Base-by-base conservation (phyloP, 371 early-diverging fungal genomes). In the Rhizomucor miehei region DNA sequence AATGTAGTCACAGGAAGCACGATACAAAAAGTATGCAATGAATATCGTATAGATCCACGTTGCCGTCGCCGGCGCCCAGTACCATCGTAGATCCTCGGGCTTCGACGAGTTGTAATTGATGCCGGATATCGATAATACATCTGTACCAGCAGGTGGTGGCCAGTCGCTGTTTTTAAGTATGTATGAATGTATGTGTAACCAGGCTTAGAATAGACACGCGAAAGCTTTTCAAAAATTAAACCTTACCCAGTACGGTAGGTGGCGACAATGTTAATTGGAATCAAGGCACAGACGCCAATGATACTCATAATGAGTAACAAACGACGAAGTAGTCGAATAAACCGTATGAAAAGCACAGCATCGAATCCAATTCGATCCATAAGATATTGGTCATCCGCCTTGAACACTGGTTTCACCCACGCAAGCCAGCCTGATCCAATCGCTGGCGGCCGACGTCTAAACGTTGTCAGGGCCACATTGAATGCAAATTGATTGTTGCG, bases 261-360 rank as follows among this genome's bases (percentile, higher is more conserved):
- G 56, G 71, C 77, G 44, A 77, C 59, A 48, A 79, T 69, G 54
- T 81, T 83, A 49, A 87, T 57, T 19, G 87, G 86, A 36, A 89
- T 73, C 25, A 82, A 69, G 19, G 59, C 70, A 50, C 75, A 73
- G 45, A 80, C 63, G 13, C 85, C 88, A 37, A 88, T 52, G 43
- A 85, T 40, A 17, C 75, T 69, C 60, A 84, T 73, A 44, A 73
- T 62, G 17, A 75, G 54, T 51, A 90, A 75, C 17, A 85, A 62
- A 9, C 67, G 57, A 24, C 78, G 75, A 43, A 77, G 66, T 44
- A 85, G 64, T 17, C 81, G 77, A 16, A 89, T 38, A 52, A 88
- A 88, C 12, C 88, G 75, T 41, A 92, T 63, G 60, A 89, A 87
- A 47, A 90, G 66, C 23, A 89, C 88, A 11, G 89, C 86, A 59